Conservation (phyloP, 345 rosid genomes). For the Clarkia xantiana region DNA sequence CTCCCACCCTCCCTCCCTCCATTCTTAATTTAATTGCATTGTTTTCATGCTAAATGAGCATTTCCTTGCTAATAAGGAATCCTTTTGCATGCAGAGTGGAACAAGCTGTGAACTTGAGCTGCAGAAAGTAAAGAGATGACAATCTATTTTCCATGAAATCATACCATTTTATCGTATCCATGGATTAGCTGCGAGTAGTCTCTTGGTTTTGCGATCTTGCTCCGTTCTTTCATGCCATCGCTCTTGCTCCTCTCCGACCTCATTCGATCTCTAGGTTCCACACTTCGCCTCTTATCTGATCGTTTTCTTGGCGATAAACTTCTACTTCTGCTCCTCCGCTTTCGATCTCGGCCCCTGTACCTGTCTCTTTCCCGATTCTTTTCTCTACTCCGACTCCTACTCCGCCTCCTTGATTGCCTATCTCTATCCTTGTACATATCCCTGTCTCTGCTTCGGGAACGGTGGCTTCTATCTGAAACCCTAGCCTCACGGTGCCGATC, state of each 20-base stretch:
- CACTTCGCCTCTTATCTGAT: slow-evolving; percentile 13
- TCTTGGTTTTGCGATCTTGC: slow-evolving; percentile 10
- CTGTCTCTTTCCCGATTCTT: slow-evolving; percentile 22
- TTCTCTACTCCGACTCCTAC: slow-evolving; percentile 29
- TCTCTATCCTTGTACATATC: slow-evolving; percentile 25
- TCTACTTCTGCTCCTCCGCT: slow-evolving; percentile 17
- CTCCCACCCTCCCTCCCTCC: too few relatives aligned
- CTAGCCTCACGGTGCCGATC: slow-evolving; percentile 10
- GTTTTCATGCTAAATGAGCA: too few relatives aligned
- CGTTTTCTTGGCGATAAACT: slow-evolving; percentile 21
- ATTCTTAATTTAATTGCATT: too few relatives aligned
- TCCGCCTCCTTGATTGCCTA: slow-evolving; percentile 22
- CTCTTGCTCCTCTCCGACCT: slow-evolving; percentile 14
- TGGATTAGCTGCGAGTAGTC: slow-evolving; percentile 51
- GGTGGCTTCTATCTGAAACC: slow-evolving; percentile 18
- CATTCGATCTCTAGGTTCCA: slow-evolving; percentile 17
- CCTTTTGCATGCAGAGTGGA: too few relatives aligned
- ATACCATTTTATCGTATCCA: slow-evolving; percentile 69
- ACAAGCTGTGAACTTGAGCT: neutral
- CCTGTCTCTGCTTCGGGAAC: slow-evolving; percentile 21
- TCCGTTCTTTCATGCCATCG: neutral
- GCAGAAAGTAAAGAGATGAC: neutral
- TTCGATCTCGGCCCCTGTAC: slow-evolving; percentile 13
- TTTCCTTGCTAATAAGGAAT: too few relatives aligned
- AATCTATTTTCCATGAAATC: neutral